Percentiles rank a stretch among this genome's conserved stretches.
Conservation (phyloP, 192 early-diverging fungal species). For the Jimgerdemannia lactiflua region DNA sequence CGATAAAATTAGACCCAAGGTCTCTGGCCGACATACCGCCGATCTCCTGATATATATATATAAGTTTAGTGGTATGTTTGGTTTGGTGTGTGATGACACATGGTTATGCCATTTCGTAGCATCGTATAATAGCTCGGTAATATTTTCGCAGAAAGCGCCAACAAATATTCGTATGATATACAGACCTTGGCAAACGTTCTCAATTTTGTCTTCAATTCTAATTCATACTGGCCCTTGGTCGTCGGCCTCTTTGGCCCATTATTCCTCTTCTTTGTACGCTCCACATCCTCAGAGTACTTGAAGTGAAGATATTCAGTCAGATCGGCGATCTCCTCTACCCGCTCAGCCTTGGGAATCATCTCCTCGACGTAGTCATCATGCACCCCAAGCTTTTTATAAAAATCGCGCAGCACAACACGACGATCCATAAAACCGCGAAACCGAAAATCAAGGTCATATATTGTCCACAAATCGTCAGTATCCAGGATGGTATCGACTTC, state of each 20-base stretch:
- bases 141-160: background rate
- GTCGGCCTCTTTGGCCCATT: slow-evolving; percentile 34
- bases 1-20: slow-evolving; percentile 58
- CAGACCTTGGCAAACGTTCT: background rate
- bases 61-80: too few species aligned
- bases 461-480: slow-evolving; percentile 79
- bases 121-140: slow-evolving; percentile 2
- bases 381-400: slow-evolving; percentile 43
- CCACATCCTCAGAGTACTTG: slow-evolving; percentile 43
- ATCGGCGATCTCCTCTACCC: slow-evolving; percentile 63
- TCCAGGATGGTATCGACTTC: slow-evolving; percentile 56
- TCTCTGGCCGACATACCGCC: slow-evolving; percentile 55
- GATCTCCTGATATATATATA: too few species aligned
- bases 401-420: slow-evolving; percentile 48
- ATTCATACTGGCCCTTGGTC: slow-evolving; percentile 31
- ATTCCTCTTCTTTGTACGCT: slow-evolving; percentile 19
- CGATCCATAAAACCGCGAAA: slow-evolving; percentile 70
- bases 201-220: slow-evolving; percentile 16
- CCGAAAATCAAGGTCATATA: slow-evolving; percentile 82
- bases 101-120: too few species aligned
- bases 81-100: too few species aligned
- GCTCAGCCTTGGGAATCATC: slow-evolving; percentile 42
- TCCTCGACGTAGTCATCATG: slow-evolving; percentile 47
- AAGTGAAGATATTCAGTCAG: slow-evolving; percentile 62
- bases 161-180: background rate